Conservation (phyloP, 1,284 basidiomycete genomes). For the Rugosomyces carneus region DNA sequence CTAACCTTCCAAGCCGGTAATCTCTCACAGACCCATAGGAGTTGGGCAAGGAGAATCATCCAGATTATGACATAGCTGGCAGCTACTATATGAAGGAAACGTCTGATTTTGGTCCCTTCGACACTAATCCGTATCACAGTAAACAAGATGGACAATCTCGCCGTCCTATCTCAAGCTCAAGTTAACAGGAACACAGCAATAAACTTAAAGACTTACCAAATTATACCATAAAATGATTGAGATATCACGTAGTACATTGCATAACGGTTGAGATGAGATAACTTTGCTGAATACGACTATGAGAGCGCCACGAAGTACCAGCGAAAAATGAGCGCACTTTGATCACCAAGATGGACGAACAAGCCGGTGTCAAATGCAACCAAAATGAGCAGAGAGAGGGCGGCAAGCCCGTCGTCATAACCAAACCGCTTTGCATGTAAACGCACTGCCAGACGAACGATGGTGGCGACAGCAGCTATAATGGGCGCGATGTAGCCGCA, state of each 20-base stretch:
- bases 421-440: slow-evolving; percentile 12
- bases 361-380: slow-evolving; percentile 13
- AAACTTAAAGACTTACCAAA: slow-evolving; percentile 13
- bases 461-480: slow-evolving; percentile 11
- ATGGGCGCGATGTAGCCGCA: slow-evolving; percentile 4
- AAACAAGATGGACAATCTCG: slow-evolving; percentile 22
- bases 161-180: slow-evolving; percentile 14
- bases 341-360: slow-evolving; percentile 15
- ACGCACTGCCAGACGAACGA: slow-evolving; percentile 13
- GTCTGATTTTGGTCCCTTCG: slow-evolving; percentile 11
- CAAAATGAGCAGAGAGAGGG: slow-evolving; percentile 12
- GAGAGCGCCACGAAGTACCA: neutral
- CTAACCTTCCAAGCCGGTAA: slow-evolving; percentile 14
- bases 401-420: slow-evolving; percentile 12
- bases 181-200: neutral
- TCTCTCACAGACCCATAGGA: slow-evolving; percentile 22
- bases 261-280: slow-evolving; percentile 8
- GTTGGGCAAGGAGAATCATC: slow-evolving; percentile 20
- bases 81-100: slow-evolving; percentile 14
- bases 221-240: slow-evolving; percentile 16
- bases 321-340: slow-evolving; percentile 6
- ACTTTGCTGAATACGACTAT: slow-evolving; percentile 2
- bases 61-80: slow-evolving; percentile 17
- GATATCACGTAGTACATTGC: slow-evolving; percentile 16
- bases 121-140: slow-evolving; percentile 20